Evolutionary conservation across 768 basidiomycete genomes (phyloP).

Genomic region (Pisolithus orientalis): DNA sequence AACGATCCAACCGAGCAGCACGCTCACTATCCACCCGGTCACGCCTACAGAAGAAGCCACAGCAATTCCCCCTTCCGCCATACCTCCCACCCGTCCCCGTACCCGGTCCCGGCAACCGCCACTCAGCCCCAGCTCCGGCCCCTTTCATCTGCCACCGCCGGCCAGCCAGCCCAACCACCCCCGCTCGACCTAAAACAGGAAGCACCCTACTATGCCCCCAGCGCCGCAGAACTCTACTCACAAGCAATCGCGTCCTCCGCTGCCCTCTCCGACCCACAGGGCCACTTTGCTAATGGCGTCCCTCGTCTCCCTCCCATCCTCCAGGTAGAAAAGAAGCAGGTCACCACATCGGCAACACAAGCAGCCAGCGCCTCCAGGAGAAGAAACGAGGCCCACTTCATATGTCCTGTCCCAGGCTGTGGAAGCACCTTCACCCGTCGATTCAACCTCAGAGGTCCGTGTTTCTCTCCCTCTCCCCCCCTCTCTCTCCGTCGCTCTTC

Average conservation of each 20-base stretch:
- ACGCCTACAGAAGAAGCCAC: constrained; percentile 27
- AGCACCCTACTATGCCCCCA: constrained; percentile 39
- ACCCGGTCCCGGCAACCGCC: constrained; percentile 31
- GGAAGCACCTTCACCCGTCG: constrained; percentile 95
- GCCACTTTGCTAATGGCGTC: constrained; percentile 29
- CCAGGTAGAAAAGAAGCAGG: constrained; percentile 91
- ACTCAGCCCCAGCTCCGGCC: constrained; percentile 23
- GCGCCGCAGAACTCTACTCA: constrained; percentile 49
- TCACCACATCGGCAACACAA: constrained; percentile 92
- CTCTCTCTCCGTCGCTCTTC: too few relatives aligned
- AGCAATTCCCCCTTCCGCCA: constrained; percentile 30
- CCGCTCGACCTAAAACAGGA: constrained; percentile 36
- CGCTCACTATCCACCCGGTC: constrained; percentile 30
- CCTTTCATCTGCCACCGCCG: background rate
- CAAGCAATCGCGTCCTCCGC: constrained; percentile 35
- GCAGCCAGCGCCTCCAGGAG: constrained; percentile 84
- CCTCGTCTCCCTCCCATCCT: constrained; percentile 76
- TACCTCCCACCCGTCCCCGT: constrained; percentile 35
- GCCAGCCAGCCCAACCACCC: constrained; percentile 9
- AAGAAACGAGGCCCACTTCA: constrained; percentile 87
- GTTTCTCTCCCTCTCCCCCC: background rate
- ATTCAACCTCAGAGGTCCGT: constrained; percentile 77
- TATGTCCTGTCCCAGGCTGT: constrained; percentile 92
- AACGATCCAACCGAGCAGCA: constrained; percentile 29
- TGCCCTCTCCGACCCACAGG: constrained; percentile 14